Evolutionary conservation across 306 rosid genomes (phyloP).

Genomic region (Quercus rubra): DNA sequence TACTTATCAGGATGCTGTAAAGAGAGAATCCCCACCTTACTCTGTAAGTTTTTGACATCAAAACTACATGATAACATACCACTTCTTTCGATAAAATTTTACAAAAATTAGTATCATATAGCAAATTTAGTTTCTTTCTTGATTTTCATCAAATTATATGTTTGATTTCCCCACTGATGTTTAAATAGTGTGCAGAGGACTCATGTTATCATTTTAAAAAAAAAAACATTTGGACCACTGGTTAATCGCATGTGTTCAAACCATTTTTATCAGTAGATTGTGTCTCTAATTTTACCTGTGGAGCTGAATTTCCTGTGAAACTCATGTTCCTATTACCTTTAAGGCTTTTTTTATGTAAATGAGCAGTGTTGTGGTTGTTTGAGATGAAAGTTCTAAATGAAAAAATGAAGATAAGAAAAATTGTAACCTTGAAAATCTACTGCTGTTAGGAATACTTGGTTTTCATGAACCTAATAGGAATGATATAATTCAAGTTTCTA

Average conservation of each 20-base stretch:
- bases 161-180: background rate
- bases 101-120: background rate
- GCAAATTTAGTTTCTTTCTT: background rate
- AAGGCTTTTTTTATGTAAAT: background rate
- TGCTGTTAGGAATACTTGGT: background rate
- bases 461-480: background rate
- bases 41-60: background rate
- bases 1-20: background rate
- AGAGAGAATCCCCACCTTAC: background rate
- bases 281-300: background rate
- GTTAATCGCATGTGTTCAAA: background rate
- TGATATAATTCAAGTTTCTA: too few relatives aligned
- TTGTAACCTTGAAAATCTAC: background rate
- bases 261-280: background rate
- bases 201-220: background rate
- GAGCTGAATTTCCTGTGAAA: background rate
- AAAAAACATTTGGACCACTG: background rate
- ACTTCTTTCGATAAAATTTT: background rate
- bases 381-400: background rate
- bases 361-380: background rate
- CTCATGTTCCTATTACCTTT: slow-evolving; percentile 2
- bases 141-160: background rate
- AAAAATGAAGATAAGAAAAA: background rate
- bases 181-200: background rate
- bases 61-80: background rate